Conservation (phyloP, 2,329 filamentous ascomycete genomes). For the Exutisphaerella laricina region DNA sequence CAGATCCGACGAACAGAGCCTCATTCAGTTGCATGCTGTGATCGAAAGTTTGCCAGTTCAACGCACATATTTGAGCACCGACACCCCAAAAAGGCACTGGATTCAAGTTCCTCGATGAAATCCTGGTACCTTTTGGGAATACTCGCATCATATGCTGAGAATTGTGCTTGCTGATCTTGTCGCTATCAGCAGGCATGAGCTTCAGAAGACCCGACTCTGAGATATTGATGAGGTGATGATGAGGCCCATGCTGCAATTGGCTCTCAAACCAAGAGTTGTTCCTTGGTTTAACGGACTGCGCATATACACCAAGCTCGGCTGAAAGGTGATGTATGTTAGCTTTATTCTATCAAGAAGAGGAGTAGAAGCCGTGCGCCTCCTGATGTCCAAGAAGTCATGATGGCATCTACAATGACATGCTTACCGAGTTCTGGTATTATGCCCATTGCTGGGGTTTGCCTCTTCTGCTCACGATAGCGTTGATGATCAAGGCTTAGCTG, state of each 20-base stretch:
- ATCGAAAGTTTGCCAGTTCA: conserved; percentile 66
- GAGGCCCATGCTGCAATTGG: conserved; percentile 46
- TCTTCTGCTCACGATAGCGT: conserved; percentile 52
- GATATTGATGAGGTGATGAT: conserved; percentile 64
- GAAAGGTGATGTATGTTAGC: no score
- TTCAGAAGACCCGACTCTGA: conserved; percentile 56
- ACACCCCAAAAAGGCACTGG: conserved; percentile 61
- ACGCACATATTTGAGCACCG: conserved; percentile 62
- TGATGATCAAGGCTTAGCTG: conserved; percentile 43
- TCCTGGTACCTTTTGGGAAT: conserved; percentile 63
- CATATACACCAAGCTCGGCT: conserved; percentile 61
- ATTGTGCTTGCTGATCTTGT: conserved; percentile 56
- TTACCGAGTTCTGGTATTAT: conserved; percentile 65
- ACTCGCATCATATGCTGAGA: conserved; percentile 63
- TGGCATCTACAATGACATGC: no score
- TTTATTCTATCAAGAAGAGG: no score
- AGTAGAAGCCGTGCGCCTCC: no score
- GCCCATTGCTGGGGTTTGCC: conserved; percentile 39
- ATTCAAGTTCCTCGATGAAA: conserved; percentile 59
- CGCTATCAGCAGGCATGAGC: conserved; percentile 45
- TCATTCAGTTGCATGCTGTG: conserved; percentile 63
- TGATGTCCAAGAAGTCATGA: no score
- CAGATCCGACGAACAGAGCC: conserved; percentile 59
- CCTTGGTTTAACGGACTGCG: conserved; percentile 62
- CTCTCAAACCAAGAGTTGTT: conserved; percentile 61